Evolutionary conservation across 768 basidiomycete genomes (phyloP).

Genomic region (Neoboletus brunneissimus): DNA sequence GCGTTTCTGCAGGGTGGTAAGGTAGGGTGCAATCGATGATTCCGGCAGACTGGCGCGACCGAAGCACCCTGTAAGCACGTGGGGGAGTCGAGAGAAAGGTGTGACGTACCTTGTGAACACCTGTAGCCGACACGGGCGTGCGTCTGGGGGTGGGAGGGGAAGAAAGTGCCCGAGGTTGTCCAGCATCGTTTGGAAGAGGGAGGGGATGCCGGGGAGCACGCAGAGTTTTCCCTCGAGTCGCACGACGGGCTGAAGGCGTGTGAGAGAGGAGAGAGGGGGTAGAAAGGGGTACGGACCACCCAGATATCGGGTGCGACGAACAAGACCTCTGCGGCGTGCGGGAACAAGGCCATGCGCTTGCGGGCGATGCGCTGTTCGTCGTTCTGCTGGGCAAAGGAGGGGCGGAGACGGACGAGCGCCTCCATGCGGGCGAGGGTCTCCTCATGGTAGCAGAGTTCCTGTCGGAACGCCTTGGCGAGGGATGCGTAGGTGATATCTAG

Average conservation of each 20-base stretch:
- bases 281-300: constrained; percentile 56
- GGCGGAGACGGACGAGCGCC: constrained; percentile 53
- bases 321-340: constrained; percentile 71
- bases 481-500: constrained; percentile 85
- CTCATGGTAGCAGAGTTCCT: constrained; percentile 64
- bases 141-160: constrained; percentile 69
- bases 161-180: constrained; percentile 69
- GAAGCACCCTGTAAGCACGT: background rate
- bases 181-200: constrained; percentile 79
- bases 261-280: background rate
- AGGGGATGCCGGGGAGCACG: constrained; percentile 89
- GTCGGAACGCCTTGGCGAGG: constrained; percentile 79
- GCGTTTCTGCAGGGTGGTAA: constrained; percentile 73
- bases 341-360: constrained; percentile 89
- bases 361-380: constrained; percentile 75
- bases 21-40: constrained; percentile 83
- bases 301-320: constrained; percentile 80
- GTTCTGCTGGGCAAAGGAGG: constrained; percentile 59
- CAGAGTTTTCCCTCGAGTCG: constrained; percentile 83
- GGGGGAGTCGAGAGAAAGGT: background rate
- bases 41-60: constrained; percentile 54
- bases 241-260: constrained; percentile 66
- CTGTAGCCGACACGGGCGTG: constrained; percentile 76
- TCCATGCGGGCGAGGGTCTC: constrained; percentile 78
- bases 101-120: constrained; percentile 72